Evolutionary conservation across 2,329 filamentous ascomycete genomes (phyloP), one percentile per base, ranked within the genome.

Genomic region (Penicillium sp.): DNA sequence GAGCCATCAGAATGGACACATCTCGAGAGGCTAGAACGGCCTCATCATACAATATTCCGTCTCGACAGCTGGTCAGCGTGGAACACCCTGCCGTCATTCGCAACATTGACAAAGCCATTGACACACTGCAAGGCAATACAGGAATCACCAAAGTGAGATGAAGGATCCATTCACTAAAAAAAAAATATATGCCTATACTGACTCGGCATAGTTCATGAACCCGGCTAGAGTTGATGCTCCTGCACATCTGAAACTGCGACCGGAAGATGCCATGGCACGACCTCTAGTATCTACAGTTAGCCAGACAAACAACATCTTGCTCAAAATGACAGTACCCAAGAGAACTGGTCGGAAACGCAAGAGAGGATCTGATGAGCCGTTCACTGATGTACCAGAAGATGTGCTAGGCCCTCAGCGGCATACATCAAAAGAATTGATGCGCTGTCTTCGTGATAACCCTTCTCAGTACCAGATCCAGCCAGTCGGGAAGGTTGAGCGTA

Each of bases 331-430:
- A 0, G 85, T 97, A 1, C 93, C 94, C 0, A 94, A 87, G 72
- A 81, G 90, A 53, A 97, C 92, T 2, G 92, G 92, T 3, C 84
- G 91, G 57, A 96, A 89, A 74, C 84, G 92, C 55, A 96, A 92
- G 76, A 82, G 87, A 63, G 92, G 90, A n/a, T 85, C 85, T 5
- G 71, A 86, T 53, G 87, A 81, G 4, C 85, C 88, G 0, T 93
- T 85, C 68, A 74, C 79, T 40, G 79, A 79, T 3, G 74, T 73
- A 5, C 67, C 76, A 12, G 59, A 74, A 15, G 45, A 69, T 2
- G 66, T 57, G 42, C 31, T 53, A 29, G 51, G 54, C 35, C 49
- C 61, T 8, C 53, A 59, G 35, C 61, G 67, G 49, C 65, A 55
- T 27, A 66, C 57, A 35, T 65, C 69, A 11, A 65, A 60, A 27